These are phyloP conservation scores for Gaultheria prostrata DNA, from an alignment of 148 eudicot genomes.

Conservation along the genomic window DNA sequence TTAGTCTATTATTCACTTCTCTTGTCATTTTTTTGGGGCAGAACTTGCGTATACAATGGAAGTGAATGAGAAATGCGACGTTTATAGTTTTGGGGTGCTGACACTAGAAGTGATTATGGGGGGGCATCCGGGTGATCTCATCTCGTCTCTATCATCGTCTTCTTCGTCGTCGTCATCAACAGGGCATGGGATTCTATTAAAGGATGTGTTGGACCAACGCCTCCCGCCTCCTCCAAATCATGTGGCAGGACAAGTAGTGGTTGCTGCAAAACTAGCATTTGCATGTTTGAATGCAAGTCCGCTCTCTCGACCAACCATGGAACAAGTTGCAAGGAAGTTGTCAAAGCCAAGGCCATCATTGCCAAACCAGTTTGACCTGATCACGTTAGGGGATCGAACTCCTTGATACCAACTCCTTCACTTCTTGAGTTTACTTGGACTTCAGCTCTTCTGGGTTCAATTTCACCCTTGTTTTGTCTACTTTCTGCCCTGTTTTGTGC, in stretches of 20 bases:
- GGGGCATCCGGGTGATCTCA: neutral
- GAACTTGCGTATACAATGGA: too few relatives aligned
- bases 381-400: neutral
- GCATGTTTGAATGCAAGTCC: conserved; percentile 3
- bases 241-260: neutral
- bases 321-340: neutral
- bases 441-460: neutral
- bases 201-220: conserved; percentile 12
- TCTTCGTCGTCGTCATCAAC: neutral
- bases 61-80: too few relatives aligned
- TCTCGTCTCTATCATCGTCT: neutral
- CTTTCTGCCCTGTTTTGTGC: neutral
- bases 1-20: too few relatives aligned
- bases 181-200: neutral
- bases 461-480: neutral
- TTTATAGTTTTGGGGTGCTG: too few relatives aligned
- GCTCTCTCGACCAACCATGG: conserved; percentile 1
- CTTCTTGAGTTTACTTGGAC: neutral
- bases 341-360: neutral
- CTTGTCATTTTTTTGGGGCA: too few relatives aligned
- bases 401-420: neutral
- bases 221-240: neutral
- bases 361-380: neutral
- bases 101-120: neutral
- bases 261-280: neutral